Evolutionary conservation across 1,139 yeast species (phyloP).

Genomic region (Zygoascus meyerae): DNA sequence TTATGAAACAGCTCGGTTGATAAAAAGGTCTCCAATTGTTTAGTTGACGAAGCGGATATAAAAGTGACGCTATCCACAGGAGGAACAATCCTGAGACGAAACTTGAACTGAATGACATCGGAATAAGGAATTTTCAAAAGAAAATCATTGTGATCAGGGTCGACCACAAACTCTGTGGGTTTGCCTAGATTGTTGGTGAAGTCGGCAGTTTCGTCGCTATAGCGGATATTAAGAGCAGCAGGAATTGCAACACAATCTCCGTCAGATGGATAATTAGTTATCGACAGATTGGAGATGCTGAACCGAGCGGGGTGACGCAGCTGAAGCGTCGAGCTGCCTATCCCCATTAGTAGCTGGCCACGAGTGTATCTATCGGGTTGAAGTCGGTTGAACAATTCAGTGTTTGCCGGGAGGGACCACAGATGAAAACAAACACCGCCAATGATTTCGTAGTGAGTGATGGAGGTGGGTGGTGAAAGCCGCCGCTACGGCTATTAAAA

Average conservation of each 20-base stretch:
- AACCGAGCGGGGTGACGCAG: slow-evolving; percentile 4
- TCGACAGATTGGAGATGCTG: slow-evolving; percentile 1
- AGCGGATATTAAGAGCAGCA: neutral
- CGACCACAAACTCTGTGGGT: slow-evolving; percentile 14
- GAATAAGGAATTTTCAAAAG: slow-evolving; percentile 22
- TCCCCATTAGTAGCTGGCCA: neutral
- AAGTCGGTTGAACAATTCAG: too few species aligned
- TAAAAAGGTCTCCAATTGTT: slow-evolving; percentile 32
- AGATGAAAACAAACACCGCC: too few species aligned
- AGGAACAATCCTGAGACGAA: slow-evolving; percentile 17
- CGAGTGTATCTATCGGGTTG: neutral
- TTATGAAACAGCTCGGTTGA: slow-evolving; percentile 36
- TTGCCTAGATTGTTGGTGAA: neutral
- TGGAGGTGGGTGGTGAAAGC: too few species aligned
- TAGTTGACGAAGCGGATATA: slow-evolving; percentile 29
- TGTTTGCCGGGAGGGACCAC: too few species aligned
- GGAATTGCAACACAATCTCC: neutral
- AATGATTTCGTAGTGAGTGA: too few species aligned
- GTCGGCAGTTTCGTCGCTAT: slow-evolving; percentile 2
- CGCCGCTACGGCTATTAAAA: too few species aligned
- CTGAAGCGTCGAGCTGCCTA: neutral
- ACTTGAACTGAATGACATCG: slow-evolving; percentile 16
- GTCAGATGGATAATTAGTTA: neutral
- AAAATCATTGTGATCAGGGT: slow-evolving; percentile 14
- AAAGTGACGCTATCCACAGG: slow-evolving; percentile 32